These are phyloP conservation scores for Paratinospora sagittata DNA, from an alignment of 164 flowering plant species.

Conservation along the genomic window DNA sequence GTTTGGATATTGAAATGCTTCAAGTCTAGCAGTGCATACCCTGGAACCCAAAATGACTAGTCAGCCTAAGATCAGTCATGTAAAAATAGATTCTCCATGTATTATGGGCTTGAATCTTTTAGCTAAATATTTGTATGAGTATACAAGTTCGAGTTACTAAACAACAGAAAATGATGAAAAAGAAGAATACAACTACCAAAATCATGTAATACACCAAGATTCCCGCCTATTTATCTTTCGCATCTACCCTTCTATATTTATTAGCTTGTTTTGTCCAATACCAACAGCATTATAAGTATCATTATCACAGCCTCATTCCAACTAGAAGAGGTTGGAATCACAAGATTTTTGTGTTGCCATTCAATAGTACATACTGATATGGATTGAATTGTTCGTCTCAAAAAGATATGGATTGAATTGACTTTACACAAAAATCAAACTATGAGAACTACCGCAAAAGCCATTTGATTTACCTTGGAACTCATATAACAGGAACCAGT, in stretches of 20 bases:
- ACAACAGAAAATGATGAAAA: no score
- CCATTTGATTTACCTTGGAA: not conserved
- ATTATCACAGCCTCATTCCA: not conserved
- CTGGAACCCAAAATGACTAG: no score
- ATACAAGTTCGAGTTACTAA: no score
- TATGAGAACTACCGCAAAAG: not conserved
- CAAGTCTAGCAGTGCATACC: no score
- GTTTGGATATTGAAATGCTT: not conserved
- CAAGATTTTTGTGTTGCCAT: not conserved
- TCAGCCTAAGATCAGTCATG: not conserved
- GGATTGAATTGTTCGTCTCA: no score
- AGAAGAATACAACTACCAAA: no score
- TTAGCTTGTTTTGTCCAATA: no score
- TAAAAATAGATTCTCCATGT: not conserved
- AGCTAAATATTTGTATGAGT: no score
- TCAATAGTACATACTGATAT: not conserved
- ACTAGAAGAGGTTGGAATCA: not conserved
- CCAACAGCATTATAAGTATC: no score
- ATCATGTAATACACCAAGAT: no score
- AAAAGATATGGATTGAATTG: not conserved
- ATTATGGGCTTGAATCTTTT: not conserved
- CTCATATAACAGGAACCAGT: not conserved
- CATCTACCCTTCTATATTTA: no score
- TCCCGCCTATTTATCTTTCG: no score
- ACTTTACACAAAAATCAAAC: not conserved